These are phyloP conservation scores for Cryptococcus sp. DNA, from an alignment of 1,284 basidiomycete genomes.

Conservation along the genomic window DNA sequence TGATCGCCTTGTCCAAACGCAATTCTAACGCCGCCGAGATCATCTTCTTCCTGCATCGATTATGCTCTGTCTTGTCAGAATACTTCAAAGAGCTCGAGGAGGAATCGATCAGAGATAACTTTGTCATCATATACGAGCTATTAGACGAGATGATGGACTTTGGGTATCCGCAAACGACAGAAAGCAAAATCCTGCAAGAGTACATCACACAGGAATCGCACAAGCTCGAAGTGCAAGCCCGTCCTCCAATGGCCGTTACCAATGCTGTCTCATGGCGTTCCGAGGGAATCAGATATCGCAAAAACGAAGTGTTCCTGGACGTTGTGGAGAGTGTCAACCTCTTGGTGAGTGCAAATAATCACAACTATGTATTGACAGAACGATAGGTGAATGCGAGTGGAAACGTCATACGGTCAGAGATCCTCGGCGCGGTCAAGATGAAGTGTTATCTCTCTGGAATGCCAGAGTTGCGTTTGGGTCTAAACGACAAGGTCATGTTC, in stretches of 20 bases:
- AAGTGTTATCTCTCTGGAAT: conserved; percentile 99
- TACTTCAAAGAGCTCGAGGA: conserved; percentile 99
- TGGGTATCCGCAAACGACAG: conserved; percentile 97
- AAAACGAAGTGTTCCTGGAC: conserved; percentile 99
- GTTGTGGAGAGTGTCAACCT: conserved; percentile 98
- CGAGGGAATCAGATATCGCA: conserved; percentile 95
- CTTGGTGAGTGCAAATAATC: conserved; percentile 61
- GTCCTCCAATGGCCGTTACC: conserved; percentile 95
- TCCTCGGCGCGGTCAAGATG: conserved; percentile 98
- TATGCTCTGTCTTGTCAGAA: conserved; percentile 79
- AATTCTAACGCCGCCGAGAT: conserved; percentile 96
- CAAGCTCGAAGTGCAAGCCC: conserved; percentile 94
- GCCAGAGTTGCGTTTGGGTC: conserved; percentile 92
- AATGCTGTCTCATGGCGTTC: conserved; percentile 99
- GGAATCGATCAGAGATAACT: conserved; percentile 98
- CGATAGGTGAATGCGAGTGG: conserved; percentile 92
- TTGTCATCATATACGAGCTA: conserved; percentile 95
- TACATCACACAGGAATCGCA: conserved; percentile 99
- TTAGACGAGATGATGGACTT: conserved; percentile 99
- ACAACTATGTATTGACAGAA: too few relatives aligned
- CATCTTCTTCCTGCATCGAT: conserved; percentile 93
- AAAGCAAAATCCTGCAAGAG: conserved; percentile 99
- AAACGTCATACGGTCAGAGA: conserved; percentile 96
- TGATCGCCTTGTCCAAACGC: conserved; percentile 91
- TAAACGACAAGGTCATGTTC: conserved; percentile 99